phyloP scores from a whole-genome alignment of 2,329 filamentous ascomycete species.

The Pyrenochaeta sp. region DNA sequence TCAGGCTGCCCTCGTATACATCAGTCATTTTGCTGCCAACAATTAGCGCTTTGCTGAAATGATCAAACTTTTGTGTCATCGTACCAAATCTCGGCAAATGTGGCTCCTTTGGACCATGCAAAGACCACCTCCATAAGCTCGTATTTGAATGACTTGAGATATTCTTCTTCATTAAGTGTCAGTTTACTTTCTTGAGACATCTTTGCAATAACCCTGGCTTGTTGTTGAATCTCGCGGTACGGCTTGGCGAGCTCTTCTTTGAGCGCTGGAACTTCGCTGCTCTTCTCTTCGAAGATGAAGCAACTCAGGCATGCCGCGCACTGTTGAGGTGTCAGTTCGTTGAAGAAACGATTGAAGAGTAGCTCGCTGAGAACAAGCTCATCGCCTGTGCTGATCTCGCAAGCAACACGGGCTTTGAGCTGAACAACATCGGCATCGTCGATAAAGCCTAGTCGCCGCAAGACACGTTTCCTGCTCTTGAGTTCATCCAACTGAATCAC shows the following conservation, averaged over 20 bases:
- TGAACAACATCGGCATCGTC: conserved; percentile 95
- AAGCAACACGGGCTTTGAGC: conserved; percentile 95
- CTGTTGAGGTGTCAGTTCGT: conserved; percentile 87
- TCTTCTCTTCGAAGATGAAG: conserved; percentile 98
- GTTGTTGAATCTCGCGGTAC: conserved; percentile 83
- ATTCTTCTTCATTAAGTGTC: conserved; percentile 93
- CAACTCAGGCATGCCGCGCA: conserved; percentile 87
- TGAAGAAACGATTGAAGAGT: conserved; percentile 97
- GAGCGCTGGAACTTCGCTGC: conserved; percentile 74
- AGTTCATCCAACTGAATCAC: conserved; percentile 95
- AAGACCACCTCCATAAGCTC: conserved; percentile 97
- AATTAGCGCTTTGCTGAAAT: conserved; percentile 5
- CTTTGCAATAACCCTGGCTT: conserved; percentile 89
- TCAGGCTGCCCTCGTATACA: conserved; percentile 94
- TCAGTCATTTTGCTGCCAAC: conserved; percentile 94
- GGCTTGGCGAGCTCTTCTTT: conserved; percentile 88
- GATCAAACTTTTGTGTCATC: conserved; percentile 50
- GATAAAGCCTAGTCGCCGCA: conserved; percentile 93
- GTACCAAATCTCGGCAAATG: conserved; percentile 95
- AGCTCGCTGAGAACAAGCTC: conserved; percentile 93
- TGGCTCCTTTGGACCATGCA: conserved; percentile 87
- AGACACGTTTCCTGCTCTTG: conserved; percentile 92
- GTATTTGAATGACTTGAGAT: conserved; percentile 87
- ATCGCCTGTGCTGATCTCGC: conserved; percentile 96
- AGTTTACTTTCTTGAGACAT: conserved; percentile 95